A percentile compares a stretch with the other conserved stretches of the same genome.
Evolutionary conservation across 208 protist species (phyloP).

Genomic region (Crithidia mellificae): DNA sequence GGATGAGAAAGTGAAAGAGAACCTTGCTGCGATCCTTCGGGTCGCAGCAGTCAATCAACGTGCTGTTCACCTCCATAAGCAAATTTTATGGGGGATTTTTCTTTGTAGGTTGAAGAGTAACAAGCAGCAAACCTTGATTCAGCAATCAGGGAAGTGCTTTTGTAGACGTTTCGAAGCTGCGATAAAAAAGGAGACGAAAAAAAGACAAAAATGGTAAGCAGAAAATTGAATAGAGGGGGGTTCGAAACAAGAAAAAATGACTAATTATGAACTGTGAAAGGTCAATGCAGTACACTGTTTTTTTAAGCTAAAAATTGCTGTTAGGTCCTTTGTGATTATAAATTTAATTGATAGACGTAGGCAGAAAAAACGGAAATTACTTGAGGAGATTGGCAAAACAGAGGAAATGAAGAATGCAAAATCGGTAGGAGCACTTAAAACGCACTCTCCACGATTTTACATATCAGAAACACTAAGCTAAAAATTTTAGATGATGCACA

Average conservation of each 20-base stretch:
- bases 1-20: constrained; percentile 84
- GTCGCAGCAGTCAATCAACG: constrained; percentile 78
- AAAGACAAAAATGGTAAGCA: background rate
- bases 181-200: background rate
- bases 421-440: background rate
- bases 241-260: too few species aligned
- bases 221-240: too few species aligned
- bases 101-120: too few species aligned
- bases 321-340: too few species aligned
- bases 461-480: background rate
- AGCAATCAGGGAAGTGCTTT: too few species aligned
- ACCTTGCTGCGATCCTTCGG: constrained; percentile 35
- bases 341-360: background rate
- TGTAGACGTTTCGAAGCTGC: too few species aligned
- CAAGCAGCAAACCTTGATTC: too few species aligned
- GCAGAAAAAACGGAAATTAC: constrained; percentile 8
- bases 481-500: background rate
- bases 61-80: constrained; percentile 90
- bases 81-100: too few species aligned
- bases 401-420: background rate
- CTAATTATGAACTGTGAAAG: too few species aligned
- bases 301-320: too few species aligned
- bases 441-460: constrained; percentile 1
- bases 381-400: too few species aligned
- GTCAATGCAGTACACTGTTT: too few species aligned